Percentiles rank a stretch among this genome's conserved stretches.
phyloP scores from a whole-genome alignment of 2,329 filamentous ascomycete genomes.

The Ophiobolus disseminans region DNA sequence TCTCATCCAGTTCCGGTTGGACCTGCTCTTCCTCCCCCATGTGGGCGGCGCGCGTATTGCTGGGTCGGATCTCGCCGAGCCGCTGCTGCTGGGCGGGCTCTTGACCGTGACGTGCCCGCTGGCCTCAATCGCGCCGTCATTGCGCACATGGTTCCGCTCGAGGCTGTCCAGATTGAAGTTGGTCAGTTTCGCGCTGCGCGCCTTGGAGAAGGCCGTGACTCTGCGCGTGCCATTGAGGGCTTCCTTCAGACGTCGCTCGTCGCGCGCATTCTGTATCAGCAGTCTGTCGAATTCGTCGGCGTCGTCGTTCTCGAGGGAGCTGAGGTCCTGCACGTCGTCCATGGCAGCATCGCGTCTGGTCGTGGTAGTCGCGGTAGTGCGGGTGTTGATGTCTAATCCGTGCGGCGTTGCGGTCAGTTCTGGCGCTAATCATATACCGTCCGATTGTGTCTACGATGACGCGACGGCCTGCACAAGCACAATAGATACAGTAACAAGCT shows the following conservation, averaged over 20 bases:
- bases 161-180: constrained; percentile 56
- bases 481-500: no score
- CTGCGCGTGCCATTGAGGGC: constrained; percentile 36
- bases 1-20: constrained; percentile 53
- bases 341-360: constrained; percentile 31
- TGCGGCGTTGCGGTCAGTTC: no score
- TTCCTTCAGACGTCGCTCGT: constrained; percentile 50
- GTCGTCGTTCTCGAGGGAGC: constrained; percentile 50
- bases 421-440: no score
- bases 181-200: constrained; percentile 51
- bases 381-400: no score
- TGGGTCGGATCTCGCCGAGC: constrained; percentile 48
- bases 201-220: constrained; percentile 52
- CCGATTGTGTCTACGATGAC: no score
- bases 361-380: constrained; percentile 31
- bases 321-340: constrained; percentile 44
- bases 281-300: constrained; percentile 55
- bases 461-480: no score
- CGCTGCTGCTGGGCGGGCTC: constrained; percentile 47
- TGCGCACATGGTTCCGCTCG: constrained; percentile 44
- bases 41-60: constrained; percentile 53
- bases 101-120: constrained; percentile 26
- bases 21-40: constrained; percentile 57
- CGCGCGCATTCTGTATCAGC: constrained; percentile 54
- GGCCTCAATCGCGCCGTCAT: constrained; percentile 7